Percentiles rank a stretch among this genome's conserved stretches.
Evolutionary conservation across 805 yeast species (phyloP).

Genomic region (Suhomyces prunicola): DNA sequence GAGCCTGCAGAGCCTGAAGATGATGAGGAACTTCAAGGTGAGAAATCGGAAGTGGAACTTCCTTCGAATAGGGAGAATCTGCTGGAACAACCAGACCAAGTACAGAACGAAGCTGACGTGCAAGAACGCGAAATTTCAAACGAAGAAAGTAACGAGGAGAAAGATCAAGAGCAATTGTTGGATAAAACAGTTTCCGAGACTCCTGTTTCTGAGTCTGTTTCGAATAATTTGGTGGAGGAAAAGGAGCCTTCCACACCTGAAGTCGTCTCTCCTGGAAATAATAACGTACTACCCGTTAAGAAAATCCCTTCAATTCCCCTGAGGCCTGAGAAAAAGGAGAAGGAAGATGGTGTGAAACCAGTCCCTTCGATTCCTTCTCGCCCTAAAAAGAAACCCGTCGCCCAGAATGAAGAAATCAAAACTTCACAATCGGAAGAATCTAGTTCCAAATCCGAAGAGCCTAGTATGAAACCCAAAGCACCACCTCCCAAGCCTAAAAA

Average conservation of each 20-base stretch:
- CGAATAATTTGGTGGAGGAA: not conserved
- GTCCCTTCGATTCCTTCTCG: constrained; percentile 10
- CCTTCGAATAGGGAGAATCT: not conserved
- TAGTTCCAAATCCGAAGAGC: not conserved
- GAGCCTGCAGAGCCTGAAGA: not conserved
- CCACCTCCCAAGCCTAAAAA: constrained; percentile 70
- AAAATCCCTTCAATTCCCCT: not conserved
- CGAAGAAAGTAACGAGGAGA: not conserved
- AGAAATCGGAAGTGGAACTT: not conserved
- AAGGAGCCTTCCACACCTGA: not conserved
- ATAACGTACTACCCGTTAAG: not conserved
- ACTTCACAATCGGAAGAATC: not conserved
- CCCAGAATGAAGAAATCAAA: not conserved
- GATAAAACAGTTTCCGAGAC: not conserved
- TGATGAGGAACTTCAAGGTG: not conserved
- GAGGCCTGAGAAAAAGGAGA: constrained; percentile 1
- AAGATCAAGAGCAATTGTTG: not conserved
- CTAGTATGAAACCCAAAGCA: constrained; percentile 10
- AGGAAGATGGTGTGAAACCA: constrained; percentile 1
- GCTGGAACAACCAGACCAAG: not conserved
- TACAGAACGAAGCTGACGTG: not conserved
- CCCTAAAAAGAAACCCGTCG: constrained; percentile 8
- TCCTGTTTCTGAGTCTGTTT: not conserved
- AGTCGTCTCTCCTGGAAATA: not conserved
- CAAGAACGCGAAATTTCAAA: not conserved